Percentiles rank a stretch among this genome's conserved stretches.
Evolutionary conservation across 129 eudicot genomes (phyloP).

Genomic region (Heracleum sosnowskyi): DNA sequence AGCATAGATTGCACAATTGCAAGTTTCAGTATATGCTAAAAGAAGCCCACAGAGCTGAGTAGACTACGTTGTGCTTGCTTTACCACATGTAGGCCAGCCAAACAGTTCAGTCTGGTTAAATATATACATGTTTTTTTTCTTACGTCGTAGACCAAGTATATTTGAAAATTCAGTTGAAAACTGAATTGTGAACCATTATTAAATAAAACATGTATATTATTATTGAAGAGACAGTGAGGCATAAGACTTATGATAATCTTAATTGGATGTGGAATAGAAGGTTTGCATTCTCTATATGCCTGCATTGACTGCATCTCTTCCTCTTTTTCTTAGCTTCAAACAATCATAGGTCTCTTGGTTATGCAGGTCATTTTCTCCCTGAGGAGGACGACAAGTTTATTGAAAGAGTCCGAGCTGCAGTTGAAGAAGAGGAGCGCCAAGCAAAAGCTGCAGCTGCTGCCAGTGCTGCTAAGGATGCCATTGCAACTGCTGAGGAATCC

Average conservation of each 20-base stretch:
- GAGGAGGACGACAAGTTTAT: conserved; percentile 96
- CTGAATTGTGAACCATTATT: neutral
- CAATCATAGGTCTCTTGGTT: conserved; percentile 12
- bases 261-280: neutral
- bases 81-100: neutral
- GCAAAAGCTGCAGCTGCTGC: conserved; percentile 84
- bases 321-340: neutral
- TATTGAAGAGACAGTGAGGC: neutral
- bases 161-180: neutral
- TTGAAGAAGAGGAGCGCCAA: conserved; percentile 95
- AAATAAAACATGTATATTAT: neutral
- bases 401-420: conserved; percentile 87
- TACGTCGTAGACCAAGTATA: neutral
- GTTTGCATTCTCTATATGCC: neutral
- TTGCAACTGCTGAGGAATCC: conserved; percentile 77
- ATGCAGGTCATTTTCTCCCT: conserved; percentile 88
- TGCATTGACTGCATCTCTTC: neutral
- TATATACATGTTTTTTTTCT: neutral
- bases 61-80: neutral
- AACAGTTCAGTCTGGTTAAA: neutral
- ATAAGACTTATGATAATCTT: neutral
- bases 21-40: neutral
- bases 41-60: neutral
- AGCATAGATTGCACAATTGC: neutral
- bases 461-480: conserved; percentile 85